phyloP scores from a whole-genome alignment of 306 rosid genomes.

The Chamaecrista fasciculata region DNA sequence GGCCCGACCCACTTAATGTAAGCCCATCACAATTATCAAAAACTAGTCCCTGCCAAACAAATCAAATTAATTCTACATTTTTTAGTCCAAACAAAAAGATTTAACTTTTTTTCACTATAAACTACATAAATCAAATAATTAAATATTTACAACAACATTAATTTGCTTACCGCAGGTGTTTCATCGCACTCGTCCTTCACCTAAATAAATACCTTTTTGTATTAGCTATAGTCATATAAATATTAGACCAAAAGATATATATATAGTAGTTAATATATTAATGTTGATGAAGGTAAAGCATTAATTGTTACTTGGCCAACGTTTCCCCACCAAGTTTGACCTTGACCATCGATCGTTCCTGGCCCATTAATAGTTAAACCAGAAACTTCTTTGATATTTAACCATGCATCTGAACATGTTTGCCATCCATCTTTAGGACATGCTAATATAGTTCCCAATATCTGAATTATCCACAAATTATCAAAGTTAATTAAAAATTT shows the following conservation, averaged over 20 bases:
- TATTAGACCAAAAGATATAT: too few relatives aligned
- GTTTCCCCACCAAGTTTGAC: constrained; percentile 30
- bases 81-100: too few relatives aligned
- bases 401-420: constrained; percentile 21
- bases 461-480: constrained; percentile 20
- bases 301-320: too few relatives aligned
- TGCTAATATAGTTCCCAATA: constrained; percentile 28
- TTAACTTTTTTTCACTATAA: too few relatives aligned
- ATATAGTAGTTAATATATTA: too few relatives aligned
- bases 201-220: too few relatives aligned
- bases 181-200: too few relatives aligned
- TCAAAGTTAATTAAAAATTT: too few relatives aligned
- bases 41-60: constrained; percentile 25
- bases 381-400: not conserved
- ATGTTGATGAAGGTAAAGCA: not conserved
- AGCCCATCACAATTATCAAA: constrained; percentile 29
- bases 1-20: constrained; percentile 27
- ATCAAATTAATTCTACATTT: too few relatives aligned
- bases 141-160: too few relatives aligned
- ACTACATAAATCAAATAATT: too few relatives aligned
- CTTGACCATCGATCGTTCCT: constrained; percentile 31
- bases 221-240: too few relatives aligned
- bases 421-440: constrained; percentile 27
- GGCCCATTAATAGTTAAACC: constrained; percentile 24
- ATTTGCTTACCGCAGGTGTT: not conserved